Percentiles rank a stretch among this genome's conserved stretches.
phyloP scores from a whole-genome alignment of 1,139 yeast species.

The Insectozyma bohioensis region DNA sequence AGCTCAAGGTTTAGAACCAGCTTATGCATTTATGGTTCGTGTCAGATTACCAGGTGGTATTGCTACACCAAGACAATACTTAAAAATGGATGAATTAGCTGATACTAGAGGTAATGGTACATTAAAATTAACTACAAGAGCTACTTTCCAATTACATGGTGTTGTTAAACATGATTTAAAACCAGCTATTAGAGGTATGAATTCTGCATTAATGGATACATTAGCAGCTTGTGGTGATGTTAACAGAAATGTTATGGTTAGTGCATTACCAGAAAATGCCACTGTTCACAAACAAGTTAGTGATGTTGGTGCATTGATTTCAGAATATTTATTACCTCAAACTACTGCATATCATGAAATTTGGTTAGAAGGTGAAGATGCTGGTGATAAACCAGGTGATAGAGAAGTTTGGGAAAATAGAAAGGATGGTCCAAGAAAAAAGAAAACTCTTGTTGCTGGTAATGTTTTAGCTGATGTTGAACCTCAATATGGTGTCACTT shows the following conservation, averaged over 20 bases:
- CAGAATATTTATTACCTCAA: slow-evolving; percentile 81
- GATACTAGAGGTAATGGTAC: slow-evolving; percentile 90
- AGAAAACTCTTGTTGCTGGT: slow-evolving; percentile 82
- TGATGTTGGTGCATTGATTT: slow-evolving; percentile 60
- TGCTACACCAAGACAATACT: slow-evolving; percentile 86
- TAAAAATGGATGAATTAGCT: slow-evolving; percentile 79
- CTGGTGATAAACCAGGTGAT: slow-evolving; percentile 66
- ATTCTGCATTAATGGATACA: slow-evolving; percentile 86
- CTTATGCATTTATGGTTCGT: slow-evolving; percentile 94
- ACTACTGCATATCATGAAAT: slow-evolving; percentile 97
- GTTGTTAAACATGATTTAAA: slow-evolving; percentile 86
- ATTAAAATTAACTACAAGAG: slow-evolving; percentile 92
- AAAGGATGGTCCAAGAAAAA: slow-evolving; percentile 75
- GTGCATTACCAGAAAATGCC: slow-evolving; percentile 85
- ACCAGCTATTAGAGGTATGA: slow-evolving; percentile 92
- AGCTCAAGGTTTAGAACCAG: slow-evolving; percentile 91
- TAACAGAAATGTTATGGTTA: slow-evolving; percentile 90
- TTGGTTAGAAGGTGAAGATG: slow-evolving; percentile 90
- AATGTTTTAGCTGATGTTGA: slow-evolving; percentile 83
- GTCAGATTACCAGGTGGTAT: slow-evolving; percentile 93
- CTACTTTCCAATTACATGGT: slow-evolving; percentile 96
- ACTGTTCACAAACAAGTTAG: slow-evolving; percentile 77
- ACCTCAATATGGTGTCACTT: slow-evolving; percentile 84
- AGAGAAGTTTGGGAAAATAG: slow-evolving; percentile 70
- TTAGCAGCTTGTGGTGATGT: slow-evolving; percentile 99